Base-by-base conservation (phyloP, 345 rosid genomes). In the Lepidium didymum region DNA sequence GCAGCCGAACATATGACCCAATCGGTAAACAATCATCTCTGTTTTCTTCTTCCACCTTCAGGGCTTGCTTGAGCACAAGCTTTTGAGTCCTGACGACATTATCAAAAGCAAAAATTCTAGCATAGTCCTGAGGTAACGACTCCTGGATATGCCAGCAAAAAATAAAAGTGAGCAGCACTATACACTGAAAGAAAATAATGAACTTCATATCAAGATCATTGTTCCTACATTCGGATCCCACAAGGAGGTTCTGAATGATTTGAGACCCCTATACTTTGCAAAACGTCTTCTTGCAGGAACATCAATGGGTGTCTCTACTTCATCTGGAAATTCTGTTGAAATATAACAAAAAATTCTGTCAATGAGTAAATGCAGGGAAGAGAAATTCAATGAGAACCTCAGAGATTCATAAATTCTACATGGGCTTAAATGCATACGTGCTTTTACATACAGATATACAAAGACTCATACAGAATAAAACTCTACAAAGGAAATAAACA, bases 241-340 rank as follows among this genome's bases (percentile, higher is more conserved):
- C 9, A 85, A 76, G 38, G 97, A 93, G 51, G 97, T 90, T 83
- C 98, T 84, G 56, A 93, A 88, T 73, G 97, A 93, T 80, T 93
- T 88, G 45, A 93, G 80, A 64, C 98, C 97, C 77, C 97, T 90
- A 79, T 81, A 90, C 81, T 91, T 87, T 11, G 91, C 89, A 55
- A 93, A 90, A 18, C 97, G 97, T 77, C 82, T 86, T 82, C 95
- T 82, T 42, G 95, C 98, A 43, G 89, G 92, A 75, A 80, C 72
- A 82, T 90, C 98, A 53, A 86, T 27, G 14, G 98, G 98, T 44
- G 94, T 83, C 42, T 87, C 98, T 65, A 93, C 97, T 82, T 93
- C 96, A 76, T 90, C 98, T 0, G 98, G 98, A 77, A 55, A 93
- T 79, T 93, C 98, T 93, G 88, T 54, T 38, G 54, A 65, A 70